phyloP scores from a whole-genome alignment of 2,329 filamentous ascomycete species.

The Pseudocercospora fuligena region DNA sequence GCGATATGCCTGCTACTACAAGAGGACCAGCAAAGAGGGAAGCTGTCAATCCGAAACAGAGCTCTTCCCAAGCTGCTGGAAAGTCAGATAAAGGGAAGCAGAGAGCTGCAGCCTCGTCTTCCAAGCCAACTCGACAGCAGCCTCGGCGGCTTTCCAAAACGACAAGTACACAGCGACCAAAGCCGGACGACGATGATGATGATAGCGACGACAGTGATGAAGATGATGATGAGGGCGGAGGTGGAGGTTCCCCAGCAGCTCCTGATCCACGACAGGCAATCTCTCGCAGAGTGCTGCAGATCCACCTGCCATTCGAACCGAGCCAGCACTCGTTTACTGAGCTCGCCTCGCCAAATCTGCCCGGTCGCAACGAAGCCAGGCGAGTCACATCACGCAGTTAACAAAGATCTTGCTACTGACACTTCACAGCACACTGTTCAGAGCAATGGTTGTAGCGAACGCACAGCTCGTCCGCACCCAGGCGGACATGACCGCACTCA shows the following conservation, averaged over 20 bases:
- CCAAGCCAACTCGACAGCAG: slow-evolving; percentile 4
- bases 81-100: slow-evolving; percentile 16
- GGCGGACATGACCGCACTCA: background rate
- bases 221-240: slow-evolving; percentile 18
- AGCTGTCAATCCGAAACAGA: slow-evolving; percentile 15
- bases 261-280: slow-evolving; percentile 1
- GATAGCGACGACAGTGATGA: slow-evolving; percentile 14
- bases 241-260: slow-evolving; percentile 8
- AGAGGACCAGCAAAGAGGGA: slow-evolving; percentile 24
- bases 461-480: slow-evolving; percentile 4
- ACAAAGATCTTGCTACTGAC: background rate
- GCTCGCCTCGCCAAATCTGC: slow-evolving; percentile 1
- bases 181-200: slow-evolving; percentile 18
- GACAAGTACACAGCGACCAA: background rate
- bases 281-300: slow-evolving; percentile 4
- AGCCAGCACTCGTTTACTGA: slow-evolving; percentile 9
- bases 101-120: slow-evolving; percentile 16
- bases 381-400: background rate
- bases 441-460: background rate
- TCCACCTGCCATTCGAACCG: slow-evolving; percentile 16
- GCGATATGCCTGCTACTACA: slow-evolving; percentile 27
- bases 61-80: slow-evolving; percentile 11
- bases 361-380: slow-evolving; percentile 14
- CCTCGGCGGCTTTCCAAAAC: slow-evolving; percentile 4
- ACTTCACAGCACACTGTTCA: slow-evolving; percentile 11